phyloP scores from a whole-genome alignment of 2,329 filamentous ascomycete species.

The Xylaria sp. region DNA sequence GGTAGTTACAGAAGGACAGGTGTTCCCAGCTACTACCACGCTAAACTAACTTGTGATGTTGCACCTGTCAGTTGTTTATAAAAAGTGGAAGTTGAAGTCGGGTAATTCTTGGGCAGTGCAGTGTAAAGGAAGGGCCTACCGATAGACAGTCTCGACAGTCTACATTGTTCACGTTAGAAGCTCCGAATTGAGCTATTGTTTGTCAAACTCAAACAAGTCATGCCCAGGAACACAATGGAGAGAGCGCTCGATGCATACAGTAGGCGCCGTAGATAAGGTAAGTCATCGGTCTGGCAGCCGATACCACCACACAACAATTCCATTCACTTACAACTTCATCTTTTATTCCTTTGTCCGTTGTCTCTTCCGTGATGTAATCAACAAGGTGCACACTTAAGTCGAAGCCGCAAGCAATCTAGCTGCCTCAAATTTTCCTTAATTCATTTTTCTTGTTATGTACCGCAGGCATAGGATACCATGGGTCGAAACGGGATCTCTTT shows the following conservation, averaged over 20 bases:
- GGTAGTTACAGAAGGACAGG: background rate
- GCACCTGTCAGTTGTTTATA: slow-evolving; percentile 7
- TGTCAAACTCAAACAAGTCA: background rate
- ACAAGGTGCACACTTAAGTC: background rate
- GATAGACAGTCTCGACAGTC: background rate
- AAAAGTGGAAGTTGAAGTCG: background rate
- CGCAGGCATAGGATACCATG: background rate
- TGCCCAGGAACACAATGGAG: background rate
- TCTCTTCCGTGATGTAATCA: background rate
- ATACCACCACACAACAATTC: background rate
- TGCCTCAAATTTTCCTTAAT: background rate
- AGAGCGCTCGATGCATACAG: background rate
- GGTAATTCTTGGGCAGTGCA: background rate
- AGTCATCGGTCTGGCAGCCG: background rate
- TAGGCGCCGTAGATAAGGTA: background rate
- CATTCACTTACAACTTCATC: slow-evolving; percentile 1
- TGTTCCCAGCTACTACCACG: background rate
- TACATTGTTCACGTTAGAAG: background rate
- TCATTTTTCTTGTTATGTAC: background rate
- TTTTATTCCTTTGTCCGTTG: background rate
- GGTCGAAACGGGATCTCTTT: background rate
- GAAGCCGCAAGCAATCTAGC: background rate
- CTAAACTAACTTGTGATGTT: background rate
- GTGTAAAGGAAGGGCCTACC: background rate
- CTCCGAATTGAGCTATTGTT: background rate